A percentile compares a stretch with the other conserved stretches of the same genome.
phyloP scores from a whole-genome alignment of 345 rosid species.

The Rhizophora apiculata region DNA sequence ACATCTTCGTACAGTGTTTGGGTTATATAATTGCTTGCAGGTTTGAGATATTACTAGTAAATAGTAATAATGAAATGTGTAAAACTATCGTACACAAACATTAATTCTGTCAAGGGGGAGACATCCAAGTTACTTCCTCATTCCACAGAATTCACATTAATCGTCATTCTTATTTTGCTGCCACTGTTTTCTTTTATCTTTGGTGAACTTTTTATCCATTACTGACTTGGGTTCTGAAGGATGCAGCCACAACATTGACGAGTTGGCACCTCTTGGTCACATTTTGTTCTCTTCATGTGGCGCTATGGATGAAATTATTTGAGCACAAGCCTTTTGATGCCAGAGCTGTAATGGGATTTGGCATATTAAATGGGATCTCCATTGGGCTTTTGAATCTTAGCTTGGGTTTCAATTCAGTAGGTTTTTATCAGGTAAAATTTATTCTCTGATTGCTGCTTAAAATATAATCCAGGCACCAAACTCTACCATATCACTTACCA shows the following conservation, averaged over 20 bases:
- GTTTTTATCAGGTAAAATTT: conserved; percentile 86
- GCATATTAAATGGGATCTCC: conserved; percentile 93
- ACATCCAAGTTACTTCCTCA: no score
- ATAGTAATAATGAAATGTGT: no score
- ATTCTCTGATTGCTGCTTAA: neutral
- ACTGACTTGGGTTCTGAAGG: conserved; percentile 2
- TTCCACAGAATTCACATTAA: neutral
- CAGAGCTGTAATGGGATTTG: conserved; percentile 99
- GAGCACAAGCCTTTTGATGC: conserved; percentile 99
- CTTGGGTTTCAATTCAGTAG: conserved; percentile 98
- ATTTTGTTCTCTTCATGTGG: conserved; percentile 98
- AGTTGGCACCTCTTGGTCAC: conserved; percentile 99
- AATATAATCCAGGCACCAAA: no score
- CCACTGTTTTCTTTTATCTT: neutral
- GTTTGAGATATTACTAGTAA: no score
- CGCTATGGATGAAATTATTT: conserved; percentile 92
- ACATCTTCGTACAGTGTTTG: no score
- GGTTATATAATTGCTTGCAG: no score
- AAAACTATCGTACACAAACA: no score
- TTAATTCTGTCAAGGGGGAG: no score
- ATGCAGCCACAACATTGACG: conserved; percentile 93
- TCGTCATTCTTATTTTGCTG: neutral
- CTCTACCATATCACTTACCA: neutral
- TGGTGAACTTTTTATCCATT: neutral
- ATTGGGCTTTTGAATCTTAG: conserved; percentile 97